phyloP scores from a whole-genome alignment of 164 flowering plant genomes.

The Amborella trichopoda region DNA sequence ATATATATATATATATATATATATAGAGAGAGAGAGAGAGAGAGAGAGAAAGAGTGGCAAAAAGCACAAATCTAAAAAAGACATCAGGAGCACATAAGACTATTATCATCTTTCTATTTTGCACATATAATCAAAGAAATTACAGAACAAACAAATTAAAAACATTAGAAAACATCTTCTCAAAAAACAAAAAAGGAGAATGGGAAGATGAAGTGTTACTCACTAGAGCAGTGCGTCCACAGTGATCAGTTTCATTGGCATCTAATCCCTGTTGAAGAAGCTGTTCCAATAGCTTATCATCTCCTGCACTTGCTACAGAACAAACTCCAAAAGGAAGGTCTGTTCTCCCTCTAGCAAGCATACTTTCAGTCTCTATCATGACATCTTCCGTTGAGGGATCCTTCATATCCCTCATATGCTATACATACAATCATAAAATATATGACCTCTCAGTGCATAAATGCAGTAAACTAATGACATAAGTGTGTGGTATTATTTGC shows the following conservation, averaged over 20 bases:
- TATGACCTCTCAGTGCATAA: too few species aligned
- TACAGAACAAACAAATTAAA: background rate
- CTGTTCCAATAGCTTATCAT: conserved; percentile 54
- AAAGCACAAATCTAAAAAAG: too few species aligned
- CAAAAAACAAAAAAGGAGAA: background rate
- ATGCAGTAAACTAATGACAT: too few species aligned
- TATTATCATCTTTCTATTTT: too few species aligned
- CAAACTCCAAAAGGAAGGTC: conserved; percentile 83
- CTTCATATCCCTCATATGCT: conserved; percentile 68
- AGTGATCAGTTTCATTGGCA: conserved; percentile 78
- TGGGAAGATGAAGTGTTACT: conserved; percentile 2
- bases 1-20: too few species aligned
- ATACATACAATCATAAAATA: conserved; percentile 9
- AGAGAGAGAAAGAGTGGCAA: too few species aligned
- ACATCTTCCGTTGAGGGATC: conserved; percentile 77
- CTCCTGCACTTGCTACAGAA: conserved; percentile 75
- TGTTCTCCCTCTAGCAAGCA: conserved; percentile 83
- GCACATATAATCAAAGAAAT: conserved; percentile 7
- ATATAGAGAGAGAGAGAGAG: too few species aligned
- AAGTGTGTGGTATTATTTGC: too few species aligned
- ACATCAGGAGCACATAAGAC: too few species aligned
- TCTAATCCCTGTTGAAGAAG: conserved; percentile 66
- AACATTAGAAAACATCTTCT: background rate
- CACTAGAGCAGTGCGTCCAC: conserved; percentile 75
- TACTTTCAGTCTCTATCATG: conserved; percentile 64